Conservation (phyloP, 2,329 filamentous ascomycete genomes). For the Diatrype stigma region DNA sequence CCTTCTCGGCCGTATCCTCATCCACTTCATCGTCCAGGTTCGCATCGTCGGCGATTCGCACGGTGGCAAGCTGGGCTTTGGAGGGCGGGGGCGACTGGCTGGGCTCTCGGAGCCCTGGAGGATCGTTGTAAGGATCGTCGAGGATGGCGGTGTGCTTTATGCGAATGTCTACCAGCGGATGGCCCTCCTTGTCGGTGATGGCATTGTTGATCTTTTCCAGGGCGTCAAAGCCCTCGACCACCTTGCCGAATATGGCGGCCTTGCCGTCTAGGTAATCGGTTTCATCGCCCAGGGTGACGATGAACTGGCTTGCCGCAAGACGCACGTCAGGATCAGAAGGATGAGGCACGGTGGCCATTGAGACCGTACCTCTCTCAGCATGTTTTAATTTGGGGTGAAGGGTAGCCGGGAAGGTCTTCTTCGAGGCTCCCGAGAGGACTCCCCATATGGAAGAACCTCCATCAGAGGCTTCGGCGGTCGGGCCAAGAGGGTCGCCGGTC, state of each 20-base stretch:
- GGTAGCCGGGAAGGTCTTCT: conserved; percentile 77
- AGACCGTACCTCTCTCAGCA: conserved; percentile 83
- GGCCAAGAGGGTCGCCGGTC: conserved; percentile 89
- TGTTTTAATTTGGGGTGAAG: conserved; percentile 88
- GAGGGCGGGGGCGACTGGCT: conserved; percentile 76
- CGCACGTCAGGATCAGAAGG: conserved; percentile 74
- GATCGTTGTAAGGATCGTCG: conserved; percentile 89
- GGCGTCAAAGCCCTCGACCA: conserved; percentile 92
- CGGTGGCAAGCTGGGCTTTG: conserved; percentile 81
- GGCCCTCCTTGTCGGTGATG: conserved; percentile 80
- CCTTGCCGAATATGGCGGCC: conserved; percentile 90
- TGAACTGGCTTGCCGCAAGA: conserved; percentile 85
- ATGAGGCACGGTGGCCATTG: conserved; percentile 88
- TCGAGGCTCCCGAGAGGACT: conserved; percentile 62
- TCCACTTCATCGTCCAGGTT: conserved; percentile 67
- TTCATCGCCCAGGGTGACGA: conserved; percentile 84
- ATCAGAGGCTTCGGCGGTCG: conserved; percentile 78
- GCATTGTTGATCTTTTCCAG: conserved; percentile 90
- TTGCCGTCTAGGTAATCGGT: conserved; percentile 89
- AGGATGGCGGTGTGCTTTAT: conserved; percentile 90
- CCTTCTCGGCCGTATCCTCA: conserved; percentile 74
- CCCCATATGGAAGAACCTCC: conserved; percentile 94
- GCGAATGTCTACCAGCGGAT: conserved; percentile 89
- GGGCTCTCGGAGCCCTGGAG: conserved; percentile 69
- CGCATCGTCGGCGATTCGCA: conserved; percentile 87